Evolutionary conservation across 148 eudicot genomes (phyloP), one percentile per base, ranked within the genome.

Genomic region (Dianthus caryophyllus): DNA sequence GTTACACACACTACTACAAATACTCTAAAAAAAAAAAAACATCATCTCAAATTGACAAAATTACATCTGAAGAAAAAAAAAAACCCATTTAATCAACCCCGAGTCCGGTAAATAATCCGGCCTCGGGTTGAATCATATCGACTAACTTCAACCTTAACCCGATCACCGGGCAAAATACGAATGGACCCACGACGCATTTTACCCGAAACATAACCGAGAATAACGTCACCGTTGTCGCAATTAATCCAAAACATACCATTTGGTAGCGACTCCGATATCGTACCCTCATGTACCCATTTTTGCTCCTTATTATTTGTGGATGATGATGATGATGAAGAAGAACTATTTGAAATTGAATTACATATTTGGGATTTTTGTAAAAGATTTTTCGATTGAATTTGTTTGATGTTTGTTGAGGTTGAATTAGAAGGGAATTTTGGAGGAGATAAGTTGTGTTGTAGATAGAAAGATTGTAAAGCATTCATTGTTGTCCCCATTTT

Each of bases 111-210:
- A 58, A 47, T 69, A 5, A 58, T 69, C n/a, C 55, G 55, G 47
- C 72, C 72, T 18, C 52, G 18, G n/a, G 64, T 50, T 4, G 59
- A 60, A 61, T 70, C 67, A 61, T 70, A 70, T 2, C 67, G 56
- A 10, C 73, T 70, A 16, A 70, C 67, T 49, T 70, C 67, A 70
- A 70, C 17, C 73, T 61, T 70, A 61, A 70, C 67, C 24, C 73
- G 21, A 61, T 70, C 67, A 24, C 60, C 67, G 0, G 67, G 60
- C 53, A 60, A 17, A 22, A 61, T 51, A 6, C 67, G 58, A 7
- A 61, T 50, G 10, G 55, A 70, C 3, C 59, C 65, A 24, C 50
- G 31, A 0, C 67, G 30, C 55, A 61, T 70, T 18, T 36, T 70
- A 9, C 73, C 51, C 0, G 60, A 61, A 70, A 70, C 36, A 31